Base-by-base conservation (phyloP, 1,284 basidiomycete species). In the Trametes hirsuta region DNA sequence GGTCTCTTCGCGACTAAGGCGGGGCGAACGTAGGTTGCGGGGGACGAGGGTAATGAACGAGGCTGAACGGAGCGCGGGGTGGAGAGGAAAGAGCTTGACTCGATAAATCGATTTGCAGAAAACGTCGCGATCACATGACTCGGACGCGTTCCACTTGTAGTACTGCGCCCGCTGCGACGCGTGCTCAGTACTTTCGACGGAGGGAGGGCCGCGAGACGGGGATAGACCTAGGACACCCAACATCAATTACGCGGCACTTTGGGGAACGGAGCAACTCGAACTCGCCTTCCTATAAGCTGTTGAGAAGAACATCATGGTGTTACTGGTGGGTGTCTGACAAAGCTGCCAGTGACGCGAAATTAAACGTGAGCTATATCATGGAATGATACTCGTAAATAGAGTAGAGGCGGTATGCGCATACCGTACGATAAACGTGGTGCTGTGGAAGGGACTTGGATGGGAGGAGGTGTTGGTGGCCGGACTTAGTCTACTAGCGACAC, bases 91-190 rank as follows among this genome's bases (percentile, higher is more conserved):
- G 8, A 6, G 30, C 36, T 58, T 58, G 55, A 65, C 60, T 65
- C 58, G 58, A 52, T 35, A 51, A 55, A 61, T 61, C 59, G 59
- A 61, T 56, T 60, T 36, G 47, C 22, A 21, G 22, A 55, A 62
- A 63, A 52, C 56, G 59, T 58, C 64, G 53, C 64, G 64, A 58
- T 62, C 64, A 65, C 51, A 52, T 65, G 64, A 62, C 30, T 18
- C 10, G 3, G 52, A 53, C 59, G 57, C 54, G 51, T 61, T 48
- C 39, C 40, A 4, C 30, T 4, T 30, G 30, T 34, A 40, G 14
- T 18, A 40, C 6, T 40, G 11, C n/a, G 39, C n/a, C 39, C 14
- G 39, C 5, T 14, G 22, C 25, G 9, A 34, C 25, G 30, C 14
- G 25, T 35, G 11, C 30, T 4, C 30, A 14, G 8, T 25, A 18